Base-by-base conservation (phyloP, 108 stramenopile species). In the Nitzschia putrida region DNA sequence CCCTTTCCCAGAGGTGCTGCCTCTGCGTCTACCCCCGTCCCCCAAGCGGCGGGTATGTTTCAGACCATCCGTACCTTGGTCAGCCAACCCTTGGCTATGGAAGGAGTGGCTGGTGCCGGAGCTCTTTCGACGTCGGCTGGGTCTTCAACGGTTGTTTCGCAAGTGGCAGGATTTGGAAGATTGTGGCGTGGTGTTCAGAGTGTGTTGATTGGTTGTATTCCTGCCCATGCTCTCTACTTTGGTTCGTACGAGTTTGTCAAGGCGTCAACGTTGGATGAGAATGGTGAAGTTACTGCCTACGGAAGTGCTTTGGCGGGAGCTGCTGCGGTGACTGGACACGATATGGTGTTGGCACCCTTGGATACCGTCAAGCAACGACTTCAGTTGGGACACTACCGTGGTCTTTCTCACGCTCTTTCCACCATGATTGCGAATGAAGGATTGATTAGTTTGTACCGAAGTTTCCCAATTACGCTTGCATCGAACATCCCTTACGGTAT, bases 331-430 rank as follows among this genome's bases (percentile, higher is more conserved):
- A 69, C 96, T 22, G 69, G 83, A 8, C 99, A 99, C 68, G 99
- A 99, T 73, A 53, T 89, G 21, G 82, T 99, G 49, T 93, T 99
- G 93, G 95, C 96, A 16, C 97, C 99, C 8, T 79, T 97, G 79
- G 98, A 98, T 82, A 96, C 97, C 21, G 72, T 99, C 71, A 99
- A 99, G 84, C 99, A 99, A 80, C 87, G 99, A 24, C 79, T 99
- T 76, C 99, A 99, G 72, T 83, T 99, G 55, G 99, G 99, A 10
- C 93, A 97, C 77, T 96, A 99, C 82, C 44, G 53, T 12, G 93
- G 90, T 61, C 85, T 88, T 29, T 57, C 72, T 14, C 76, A 82
- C 51, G 87, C 87, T 34, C 49, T 77, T 3, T 52, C 29, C 2
- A 60, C 65, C 8, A 85, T 85, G 68, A 61, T 76, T 12, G 74